phyloP scores from a whole-genome alignment of 2,329 filamentous ascomycete species.

The Gremmenia infestans region DNA sequence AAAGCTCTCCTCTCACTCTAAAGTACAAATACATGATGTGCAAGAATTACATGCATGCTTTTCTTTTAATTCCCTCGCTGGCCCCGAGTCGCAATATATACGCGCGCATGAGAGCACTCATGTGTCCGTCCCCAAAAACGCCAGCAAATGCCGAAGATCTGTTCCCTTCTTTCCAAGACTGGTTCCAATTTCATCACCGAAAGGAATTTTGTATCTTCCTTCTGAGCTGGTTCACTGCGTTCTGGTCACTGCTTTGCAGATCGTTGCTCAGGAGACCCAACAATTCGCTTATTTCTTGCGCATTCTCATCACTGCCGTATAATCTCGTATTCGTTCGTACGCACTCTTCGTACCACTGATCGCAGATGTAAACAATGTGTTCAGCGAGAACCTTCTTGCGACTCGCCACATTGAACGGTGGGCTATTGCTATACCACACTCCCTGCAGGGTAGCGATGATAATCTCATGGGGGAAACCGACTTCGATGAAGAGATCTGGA shows the following conservation, averaged over 20 bases:
- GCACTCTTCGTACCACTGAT: conserved; percentile 56
- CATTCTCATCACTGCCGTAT: conserved; percentile 57
- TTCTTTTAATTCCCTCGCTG: background rate
- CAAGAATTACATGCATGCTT: background rate
- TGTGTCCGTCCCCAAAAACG: background rate
- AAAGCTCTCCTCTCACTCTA: background rate
- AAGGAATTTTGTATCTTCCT: conserved; percentile 37
- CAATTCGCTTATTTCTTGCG: conserved; percentile 41
- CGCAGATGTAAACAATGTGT: conserved; percentile 57
- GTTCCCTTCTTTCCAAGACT: background rate
- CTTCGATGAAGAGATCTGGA: conserved; percentile 59
- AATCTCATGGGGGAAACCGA: conserved; percentile 56
- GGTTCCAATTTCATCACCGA: conserved; percentile 25
- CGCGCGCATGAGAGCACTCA: background rate
- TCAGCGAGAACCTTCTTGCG: conserved; percentile 52
- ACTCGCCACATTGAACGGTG: conserved; percentile 53
- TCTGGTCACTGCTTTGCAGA: conserved; percentile 35
- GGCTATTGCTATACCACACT: conserved; percentile 63
- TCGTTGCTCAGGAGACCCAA: conserved; percentile 41
- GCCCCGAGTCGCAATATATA: background rate
- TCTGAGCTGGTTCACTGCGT: conserved; percentile 37
- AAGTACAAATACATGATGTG: background rate
- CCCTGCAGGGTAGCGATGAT: conserved; percentile 58
- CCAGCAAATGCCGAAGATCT: background rate
- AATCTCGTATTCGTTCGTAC: conserved; percentile 47